phyloP scores from a whole-genome alignment of 1,139 yeast species.

The Wickerhamomyces sp. region DNA sequence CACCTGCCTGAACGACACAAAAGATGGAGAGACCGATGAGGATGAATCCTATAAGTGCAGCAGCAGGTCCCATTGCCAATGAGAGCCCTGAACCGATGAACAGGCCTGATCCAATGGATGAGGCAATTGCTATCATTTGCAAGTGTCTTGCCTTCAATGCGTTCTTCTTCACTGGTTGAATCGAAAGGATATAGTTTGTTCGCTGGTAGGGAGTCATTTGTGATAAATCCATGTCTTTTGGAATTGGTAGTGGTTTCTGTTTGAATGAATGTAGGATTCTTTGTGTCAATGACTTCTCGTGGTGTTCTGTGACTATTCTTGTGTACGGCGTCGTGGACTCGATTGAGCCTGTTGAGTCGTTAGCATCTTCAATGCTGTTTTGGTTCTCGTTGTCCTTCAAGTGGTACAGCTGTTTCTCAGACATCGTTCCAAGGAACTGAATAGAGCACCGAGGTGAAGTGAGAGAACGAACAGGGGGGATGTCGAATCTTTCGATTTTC shows the following conservation, averaged over 20 bases:
- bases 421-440: too few species aligned
- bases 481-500: too few species aligned
- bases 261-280: conserved; percentile 1
- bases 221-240: conserved; percentile 45
- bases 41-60: conserved; percentile 44
- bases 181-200: conserved; percentile 34
- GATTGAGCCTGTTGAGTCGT: too few species aligned
- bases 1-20: conserved; percentile 18
- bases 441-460: too few species aligned
- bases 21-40: conserved; percentile 39
- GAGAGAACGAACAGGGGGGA: too few species aligned
- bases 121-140: conserved; percentile 50
- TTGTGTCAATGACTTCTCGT: not conserved
- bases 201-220: conserved; percentile 54
- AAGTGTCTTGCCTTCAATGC: conserved; percentile 34
- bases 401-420: too few species aligned
- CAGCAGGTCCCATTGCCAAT: conserved; percentile 43
- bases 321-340: too few species aligned
- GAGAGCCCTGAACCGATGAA: conserved; percentile 44
- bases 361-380: too few species aligned
- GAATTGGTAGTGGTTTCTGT: conserved; percentile 12
- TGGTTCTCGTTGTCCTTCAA: too few species aligned
- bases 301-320: too few species aligned
- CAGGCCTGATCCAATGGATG: conserved; percentile 48
- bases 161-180: conserved; percentile 26